Base-by-base conservation (phyloP, 495 filamentous ascomycete species). In the Neurospora sp. region DNA sequence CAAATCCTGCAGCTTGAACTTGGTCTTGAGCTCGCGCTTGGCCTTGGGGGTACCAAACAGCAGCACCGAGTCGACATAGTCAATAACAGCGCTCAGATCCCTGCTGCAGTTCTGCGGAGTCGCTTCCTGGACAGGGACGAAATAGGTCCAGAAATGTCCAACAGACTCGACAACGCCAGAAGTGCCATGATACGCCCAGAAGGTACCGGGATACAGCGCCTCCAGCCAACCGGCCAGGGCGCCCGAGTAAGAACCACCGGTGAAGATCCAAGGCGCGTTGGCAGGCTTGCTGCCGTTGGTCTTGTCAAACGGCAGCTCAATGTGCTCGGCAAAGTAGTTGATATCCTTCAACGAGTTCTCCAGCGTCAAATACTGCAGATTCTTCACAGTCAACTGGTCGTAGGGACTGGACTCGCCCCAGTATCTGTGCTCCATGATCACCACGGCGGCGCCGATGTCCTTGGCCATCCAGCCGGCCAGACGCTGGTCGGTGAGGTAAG, bases 101-200 rank as follows among this genome's bases (percentile, higher is more conserved):
- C 73, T 77, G 74, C 84, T 88, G 82, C 90, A 92, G 82, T 92
- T 92, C 78, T 83, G 76, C 0, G 90, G 85, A 79, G 89, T 90
- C 1, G 87, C 89, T 70, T 88, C 81, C 73, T 87, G 85, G 35
- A 90, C 83, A n/a, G 89, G 89, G 5, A 80, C 79, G 77, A 91
- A 91, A 74, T 91, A 92, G 80, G 87, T 84, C 89, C 89, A 91
- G 74, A 88, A 91, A 73, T 91, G 83, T 6, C 84, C 84, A 37
- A 91, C 85, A 4, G 89, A 85, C 76, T 92, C 83, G 1, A 92
- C 90, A 5, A 88, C 87, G 3, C 87, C 90, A 75, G 87, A 89
- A 38, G 87, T 88, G 35, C 88, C 85, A 74, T 90, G 87, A 74
- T 90, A 91, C 2, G 89, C 89, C 89, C 89, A 91, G 79, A 90